These are phyloP conservation scores for Aspergillus versicolor DNA, from an alignment of 2,329 filamentous ascomycete genomes.

Conservation along the genomic window DNA sequence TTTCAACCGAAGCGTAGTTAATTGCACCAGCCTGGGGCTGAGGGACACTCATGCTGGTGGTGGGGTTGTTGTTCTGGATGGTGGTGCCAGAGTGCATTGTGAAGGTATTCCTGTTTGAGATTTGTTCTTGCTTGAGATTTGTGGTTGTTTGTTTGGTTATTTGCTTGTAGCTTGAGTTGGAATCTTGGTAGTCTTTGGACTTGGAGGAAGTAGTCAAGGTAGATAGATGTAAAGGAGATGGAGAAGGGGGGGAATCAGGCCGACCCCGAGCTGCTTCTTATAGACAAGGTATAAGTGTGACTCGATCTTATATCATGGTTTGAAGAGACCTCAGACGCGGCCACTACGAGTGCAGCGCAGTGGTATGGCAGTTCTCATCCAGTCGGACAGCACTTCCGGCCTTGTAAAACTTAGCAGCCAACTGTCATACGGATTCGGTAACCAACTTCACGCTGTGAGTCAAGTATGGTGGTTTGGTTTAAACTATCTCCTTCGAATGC, in stretches of 20 bases:
- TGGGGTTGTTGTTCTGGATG: not conserved
- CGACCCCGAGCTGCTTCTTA: not conserved
- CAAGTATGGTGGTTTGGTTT: no score
- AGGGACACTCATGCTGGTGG: not conserved
- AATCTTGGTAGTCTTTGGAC: not conserved
- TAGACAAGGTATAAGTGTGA: not conserved
- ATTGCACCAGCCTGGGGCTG: not conserved
- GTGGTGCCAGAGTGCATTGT: no score
- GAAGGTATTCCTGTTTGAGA: no score
- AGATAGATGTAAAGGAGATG: not conserved
- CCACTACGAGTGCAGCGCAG: not conserved
- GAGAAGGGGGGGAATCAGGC: not conserved
- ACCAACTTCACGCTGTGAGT: no score
- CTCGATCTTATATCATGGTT: not conserved
- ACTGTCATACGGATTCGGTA: no score
- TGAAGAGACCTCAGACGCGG: not conserved
- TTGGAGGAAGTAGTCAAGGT: not conserved
- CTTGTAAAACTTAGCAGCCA: no score
- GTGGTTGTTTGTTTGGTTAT: no score
- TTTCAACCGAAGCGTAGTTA: not conserved
- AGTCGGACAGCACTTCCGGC: not conserved
- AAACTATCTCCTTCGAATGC: no score
- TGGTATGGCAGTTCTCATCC: not conserved
- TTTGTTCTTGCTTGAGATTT: no score
- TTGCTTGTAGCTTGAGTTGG: not conserved